These are phyloP conservation scores for Protea cynaroides DNA, from an alignment of 164 flowering plant genomes.

Conservation along the genomic window DNA sequence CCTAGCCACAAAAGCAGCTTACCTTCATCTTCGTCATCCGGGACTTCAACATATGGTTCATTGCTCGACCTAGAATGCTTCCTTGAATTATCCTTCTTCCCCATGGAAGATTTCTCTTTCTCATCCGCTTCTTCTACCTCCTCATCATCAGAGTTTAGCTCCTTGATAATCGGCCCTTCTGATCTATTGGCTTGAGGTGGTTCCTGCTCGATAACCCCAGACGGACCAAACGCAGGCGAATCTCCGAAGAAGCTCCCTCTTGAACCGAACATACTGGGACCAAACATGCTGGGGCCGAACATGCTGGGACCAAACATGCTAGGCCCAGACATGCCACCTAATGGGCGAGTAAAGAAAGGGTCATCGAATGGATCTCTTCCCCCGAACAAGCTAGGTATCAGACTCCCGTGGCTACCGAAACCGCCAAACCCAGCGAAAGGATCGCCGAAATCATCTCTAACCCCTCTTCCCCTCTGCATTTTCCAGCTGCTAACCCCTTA, in stretches of 20 bases:
- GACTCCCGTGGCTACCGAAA: constrained; percentile 25
- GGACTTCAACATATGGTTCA: constrained; percentile 62
- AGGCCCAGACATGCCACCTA: constrained; percentile 22
- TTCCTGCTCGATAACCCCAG: constrained; percentile 30
- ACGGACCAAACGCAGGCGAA: constrained; percentile 4
- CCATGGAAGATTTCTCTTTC: constrained; percentile 4
- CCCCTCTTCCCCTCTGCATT: constrained; percentile 48
- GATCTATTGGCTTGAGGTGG: constrained; percentile 22
- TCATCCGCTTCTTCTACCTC: constrained; percentile 18
- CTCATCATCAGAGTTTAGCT: constrained; percentile 63
- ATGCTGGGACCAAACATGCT: constrained; percentile 3
- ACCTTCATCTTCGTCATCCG: constrained; percentile 64
- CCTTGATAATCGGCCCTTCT: constrained; percentile 53
- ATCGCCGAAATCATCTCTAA: constrained; percentile 29
- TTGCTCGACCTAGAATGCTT: constrained; percentile 25
- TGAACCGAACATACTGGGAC: neutral
- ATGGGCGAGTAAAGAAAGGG: constrained; percentile 75
- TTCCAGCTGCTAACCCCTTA: constrained; percentile 5
- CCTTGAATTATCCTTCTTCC: constrained; percentile 23
- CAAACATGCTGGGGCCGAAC: constrained; percentile 7
- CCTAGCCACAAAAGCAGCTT: constrained; percentile 2
- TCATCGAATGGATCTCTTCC: constrained; percentile 82
- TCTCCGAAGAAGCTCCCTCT: constrained; percentile 15
- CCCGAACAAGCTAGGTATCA: constrained; percentile 59
- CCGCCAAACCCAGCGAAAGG: constrained; percentile 27